These are phyloP conservation scores for Cercospora citrullina DNA, from an alignment of 2,329 filamentous ascomycete genomes.

Conservation along the genomic window DNA sequence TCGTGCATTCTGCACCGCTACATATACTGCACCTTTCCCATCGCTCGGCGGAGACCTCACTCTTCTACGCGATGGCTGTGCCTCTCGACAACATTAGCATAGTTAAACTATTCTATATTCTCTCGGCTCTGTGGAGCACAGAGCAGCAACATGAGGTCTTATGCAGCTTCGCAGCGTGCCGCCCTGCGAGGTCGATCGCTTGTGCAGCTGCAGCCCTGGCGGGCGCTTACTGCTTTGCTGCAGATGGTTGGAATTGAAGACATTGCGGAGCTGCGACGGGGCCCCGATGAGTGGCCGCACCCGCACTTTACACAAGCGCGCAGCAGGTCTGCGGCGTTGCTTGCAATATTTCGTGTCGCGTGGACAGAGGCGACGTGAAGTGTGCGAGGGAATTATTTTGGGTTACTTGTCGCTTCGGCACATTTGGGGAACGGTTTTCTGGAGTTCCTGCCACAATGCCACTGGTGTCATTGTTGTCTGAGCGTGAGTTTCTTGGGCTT, in stretches of 20 bases:
- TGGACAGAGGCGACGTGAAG: too few species aligned
- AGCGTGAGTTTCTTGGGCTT: background rate
- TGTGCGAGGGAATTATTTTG: too few species aligned
- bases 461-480: background rate
- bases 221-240: background rate
- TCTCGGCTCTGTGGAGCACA: background rate
- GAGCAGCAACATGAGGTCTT: background rate
- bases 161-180: background rate
- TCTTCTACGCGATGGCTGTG: slow-evolving; percentile 7
- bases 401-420: background rate
- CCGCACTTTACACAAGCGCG: background rate
- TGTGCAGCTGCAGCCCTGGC: background rate
- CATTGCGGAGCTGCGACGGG: background rate
- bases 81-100: background rate
- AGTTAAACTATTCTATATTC: background rate
- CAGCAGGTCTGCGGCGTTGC: background rate
- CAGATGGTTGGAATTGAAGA: background rate
- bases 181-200: background rate
- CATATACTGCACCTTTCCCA: background rate
- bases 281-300: background rate
- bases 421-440: background rate
- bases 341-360: background rate
- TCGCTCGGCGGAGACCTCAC: background rate
- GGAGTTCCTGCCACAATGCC: background rate
- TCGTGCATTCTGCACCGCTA: slow-evolving; percentile 1